Percentiles rank a stretch among this genome's conserved stretches.
Evolutionary conservation across 23 red algal species (phyloP).

Genomic region (Gracilaria gracilis): DNA sequence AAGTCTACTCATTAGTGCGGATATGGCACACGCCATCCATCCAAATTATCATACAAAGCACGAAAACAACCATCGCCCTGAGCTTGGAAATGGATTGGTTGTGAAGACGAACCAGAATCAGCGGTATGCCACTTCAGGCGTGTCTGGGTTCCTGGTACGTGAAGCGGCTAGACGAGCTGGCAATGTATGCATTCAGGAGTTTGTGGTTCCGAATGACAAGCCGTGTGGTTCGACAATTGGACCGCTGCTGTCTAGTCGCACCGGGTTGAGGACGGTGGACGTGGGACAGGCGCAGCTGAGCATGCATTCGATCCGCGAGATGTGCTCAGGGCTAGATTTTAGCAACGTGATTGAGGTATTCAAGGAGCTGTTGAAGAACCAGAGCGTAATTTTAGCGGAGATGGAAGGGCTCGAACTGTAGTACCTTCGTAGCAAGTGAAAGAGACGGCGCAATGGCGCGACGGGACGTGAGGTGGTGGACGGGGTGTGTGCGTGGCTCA

Average conservation of each 20-base stretch:
- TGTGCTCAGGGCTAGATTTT: conserved; percentile 70
- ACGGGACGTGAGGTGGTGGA: no score
- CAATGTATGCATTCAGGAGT: conserved; percentile 60
- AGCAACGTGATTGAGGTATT: conserved; percentile 13
- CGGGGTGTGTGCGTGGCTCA: not conserved
- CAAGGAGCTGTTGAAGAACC: conserved; percentile 41
- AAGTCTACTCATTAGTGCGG: conserved; percentile 75
- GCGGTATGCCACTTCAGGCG: conserved; percentile 81
- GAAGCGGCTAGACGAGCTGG: conserved; percentile 48
- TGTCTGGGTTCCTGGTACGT: conserved; percentile 64
- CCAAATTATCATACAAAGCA: conserved; percentile 85
- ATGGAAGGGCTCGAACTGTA: conserved; percentile 32
- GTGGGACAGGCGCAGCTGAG: conserved; percentile 80
- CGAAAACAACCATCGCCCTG: conserved; percentile 76
- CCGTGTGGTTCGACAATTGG: conserved; percentile 91
- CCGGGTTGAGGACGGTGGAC: conserved; percentile 90
- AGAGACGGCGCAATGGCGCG: not conserved
- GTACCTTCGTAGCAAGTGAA: not conserved
- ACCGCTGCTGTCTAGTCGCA: conserved; percentile 71
- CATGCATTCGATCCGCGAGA: conserved; percentile 93
- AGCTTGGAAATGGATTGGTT: conserved; percentile 68
- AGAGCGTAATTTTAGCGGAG: not conserved
- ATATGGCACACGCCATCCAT: conserved; percentile 94
- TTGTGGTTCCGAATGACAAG: conserved; percentile 93
- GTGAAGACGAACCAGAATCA: conserved; percentile 93